Evolutionary conservation across 192 early-diverging fungal species (phyloP).

Genomic region (Rhizoclosmatium globosum): DNA sequence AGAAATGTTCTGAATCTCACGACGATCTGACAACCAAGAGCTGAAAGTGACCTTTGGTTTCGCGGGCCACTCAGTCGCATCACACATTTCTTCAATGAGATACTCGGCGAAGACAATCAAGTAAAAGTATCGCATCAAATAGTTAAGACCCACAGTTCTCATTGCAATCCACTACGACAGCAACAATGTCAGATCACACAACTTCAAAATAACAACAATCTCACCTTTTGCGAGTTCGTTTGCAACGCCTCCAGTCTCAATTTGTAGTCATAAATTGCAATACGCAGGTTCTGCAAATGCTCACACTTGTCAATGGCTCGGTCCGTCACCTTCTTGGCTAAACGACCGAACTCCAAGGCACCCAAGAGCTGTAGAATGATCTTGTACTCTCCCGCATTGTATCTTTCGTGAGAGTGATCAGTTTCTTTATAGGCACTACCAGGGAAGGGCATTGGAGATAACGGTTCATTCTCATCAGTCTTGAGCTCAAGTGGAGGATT

Average conservation of each 20-base stretch:
- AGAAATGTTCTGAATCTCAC: constrained; percentile 66
- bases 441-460: constrained; percentile 18
- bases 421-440: constrained; percentile 32
- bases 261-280: constrained; percentile 67
- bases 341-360: constrained; percentile 67
- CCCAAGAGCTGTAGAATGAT: constrained; percentile 64
- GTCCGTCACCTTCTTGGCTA: constrained; percentile 67
- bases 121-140: constrained; percentile 71
- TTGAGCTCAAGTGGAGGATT: not conserved
- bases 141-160: constrained; percentile 59
- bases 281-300: constrained; percentile 72
- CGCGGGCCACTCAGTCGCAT: constrained; percentile 20
- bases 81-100: constrained; percentile 57
- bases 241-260: constrained; percentile 58
- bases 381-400: constrained; percentile 63
- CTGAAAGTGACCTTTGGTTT: constrained; percentile 51
- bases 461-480: constrained; percentile 11
- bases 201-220: not conserved
- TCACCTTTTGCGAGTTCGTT: constrained; percentile 26
- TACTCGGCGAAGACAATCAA: constrained; percentile 74
- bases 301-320: constrained; percentile 69
- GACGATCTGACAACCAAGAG: constrained; percentile 61
- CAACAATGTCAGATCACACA: not conserved
- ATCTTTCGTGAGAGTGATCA: constrained; percentile 40
- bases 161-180: constrained; percentile 46